Base-by-base conservation (phyloP, 2,329 filamentous ascomycete species). In the Aspergillus fructus region DNA sequence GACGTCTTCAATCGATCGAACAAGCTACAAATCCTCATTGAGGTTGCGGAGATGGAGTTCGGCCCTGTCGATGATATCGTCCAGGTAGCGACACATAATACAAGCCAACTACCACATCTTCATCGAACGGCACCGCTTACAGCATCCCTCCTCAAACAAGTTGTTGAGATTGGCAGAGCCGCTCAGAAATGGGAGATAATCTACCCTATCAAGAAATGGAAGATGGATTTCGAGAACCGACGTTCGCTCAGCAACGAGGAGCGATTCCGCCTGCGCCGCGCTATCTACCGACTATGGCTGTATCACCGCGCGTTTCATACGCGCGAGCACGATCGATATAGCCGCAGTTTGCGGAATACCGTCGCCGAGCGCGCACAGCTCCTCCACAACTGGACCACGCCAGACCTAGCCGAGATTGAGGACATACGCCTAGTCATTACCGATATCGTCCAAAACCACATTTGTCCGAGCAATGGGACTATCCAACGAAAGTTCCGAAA, bases 191-290 rank as follows among this genome's bases (percentile, higher is more conserved):
- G 83, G 80, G 81, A 82, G 64, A 76, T 78, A n/a, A 78, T 86
- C n/a, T 87, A 86, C 64, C 83, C 83, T 0, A 77, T 82, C 66
- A 85, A 85, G 71, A 85, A 85, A 68, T 87, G 85, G 85, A 85
- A 84, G 64, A 66, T 74, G 55, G 79, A 85, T 62, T 85, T 76
- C 60, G 79, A 81, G 55, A 74, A 80, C 55, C 80, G 85, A 9
- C 81, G 85, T 9, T 75, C 83, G 2, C 71, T 87, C 48, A 79
- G 76, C 1, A 59, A 62, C 37, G 59, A 73, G 2, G 85, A 87
- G 66, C 77, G 79, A 3, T 80, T 78, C 49, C 74, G 74, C 5
- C 65, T 86, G 11, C 79, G 84, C 11, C 78, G 83, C 41, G 84
- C 85, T 9, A 71, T 86, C 9, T 87, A 87, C 66, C 79, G 85